Conservation (phyloP, 1,284 basidiomycete genomes). For the Phylloporus sp. region DNA sequence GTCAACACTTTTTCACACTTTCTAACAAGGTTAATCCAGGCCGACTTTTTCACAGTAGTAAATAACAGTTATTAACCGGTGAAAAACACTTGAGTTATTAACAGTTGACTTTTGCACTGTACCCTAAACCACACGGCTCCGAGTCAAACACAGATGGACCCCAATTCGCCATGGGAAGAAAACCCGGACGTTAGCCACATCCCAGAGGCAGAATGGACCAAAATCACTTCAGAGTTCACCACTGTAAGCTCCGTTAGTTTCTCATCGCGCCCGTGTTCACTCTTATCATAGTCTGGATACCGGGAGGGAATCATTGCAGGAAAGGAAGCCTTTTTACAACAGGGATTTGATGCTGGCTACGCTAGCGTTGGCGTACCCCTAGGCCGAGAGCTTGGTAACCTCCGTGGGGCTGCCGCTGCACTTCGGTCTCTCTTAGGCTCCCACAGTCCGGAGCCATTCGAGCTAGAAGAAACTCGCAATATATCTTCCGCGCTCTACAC, state of each 20-base stretch:
- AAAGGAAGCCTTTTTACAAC: conserved; percentile 79
- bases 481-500: conserved; percentile 56
- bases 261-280: conserved; percentile 7
- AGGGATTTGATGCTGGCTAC: conserved; percentile 83
- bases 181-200: conserved; percentile 35
- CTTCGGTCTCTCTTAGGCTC: conserved; percentile 55
- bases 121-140: too few species aligned
- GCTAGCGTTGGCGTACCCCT: conserved; percentile 71
- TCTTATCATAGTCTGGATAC: conserved; percentile 69
- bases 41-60: too few species aligned
- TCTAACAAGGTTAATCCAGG: too few species aligned
- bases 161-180: conserved; percentile 62
- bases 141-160: conserved; percentile 52
- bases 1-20: too few species aligned
- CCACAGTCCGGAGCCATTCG: conserved; percentile 13
- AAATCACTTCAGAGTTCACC: conserved; percentile 66
- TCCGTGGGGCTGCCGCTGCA: conserved; percentile 70
- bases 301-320: conserved; percentile 87
- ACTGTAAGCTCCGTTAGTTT: conserved; percentile 47
- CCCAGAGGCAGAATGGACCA: conserved; percentile 63
- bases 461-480: conserved; percentile 49
- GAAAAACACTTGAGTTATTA: too few species aligned
- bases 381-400: conserved; percentile 70
- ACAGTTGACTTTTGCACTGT: too few species aligned
- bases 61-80: too few species aligned